Evolutionary conservation across 345 rosid genomes (phyloP), one percentile per base, ranked within the genome.

Genomic region (Adansonia digitata): DNA sequence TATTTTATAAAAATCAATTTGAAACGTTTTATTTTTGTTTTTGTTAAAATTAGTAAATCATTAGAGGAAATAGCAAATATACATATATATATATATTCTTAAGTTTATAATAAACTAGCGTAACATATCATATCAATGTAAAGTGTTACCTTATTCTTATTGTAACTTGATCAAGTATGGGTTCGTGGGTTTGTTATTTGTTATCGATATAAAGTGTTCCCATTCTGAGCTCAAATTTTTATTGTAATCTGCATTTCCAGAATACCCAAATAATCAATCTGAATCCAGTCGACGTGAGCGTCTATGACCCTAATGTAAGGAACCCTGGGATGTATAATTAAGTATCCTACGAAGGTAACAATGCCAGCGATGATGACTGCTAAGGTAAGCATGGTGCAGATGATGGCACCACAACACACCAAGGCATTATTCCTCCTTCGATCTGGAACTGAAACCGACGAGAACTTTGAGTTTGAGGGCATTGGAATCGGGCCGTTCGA

Each of bases 291-390:
- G 15, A 96, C 90, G 53, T 76, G 85, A 31, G 95, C 98, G 2
- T 63, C 45, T 2, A 68, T 15, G 22, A 93, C 92, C 29, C 87
- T 84, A 39, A 96, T 77, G 77, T 85, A 76, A 1, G 99, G 98
- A 17, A 92, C 79, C 29, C 97, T 79, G 0, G 99, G 98, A 67
- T 90, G 98, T 61, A 93, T 82, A 5, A 93, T 75, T 15, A 87
- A 1, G 84, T 96, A 96, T 8, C 92, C 95, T 18, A 84, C 79
- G 77, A 92, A 87, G 35, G 87, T 71, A 2, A 74, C 81, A 29
- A 96, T 82, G 35, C 98, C 95, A 5, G 80, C 82, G 45, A 88
- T 7, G 74, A 96, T 93, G 1, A 92, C 90, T 2, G 77, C 92
- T 17, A 89, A 4, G 40, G 88, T 56, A 7, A 96, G 45, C 79